phyloP scores from a whole-genome alignment of 148 eudicot species.

The Camellia japonica region DNA sequence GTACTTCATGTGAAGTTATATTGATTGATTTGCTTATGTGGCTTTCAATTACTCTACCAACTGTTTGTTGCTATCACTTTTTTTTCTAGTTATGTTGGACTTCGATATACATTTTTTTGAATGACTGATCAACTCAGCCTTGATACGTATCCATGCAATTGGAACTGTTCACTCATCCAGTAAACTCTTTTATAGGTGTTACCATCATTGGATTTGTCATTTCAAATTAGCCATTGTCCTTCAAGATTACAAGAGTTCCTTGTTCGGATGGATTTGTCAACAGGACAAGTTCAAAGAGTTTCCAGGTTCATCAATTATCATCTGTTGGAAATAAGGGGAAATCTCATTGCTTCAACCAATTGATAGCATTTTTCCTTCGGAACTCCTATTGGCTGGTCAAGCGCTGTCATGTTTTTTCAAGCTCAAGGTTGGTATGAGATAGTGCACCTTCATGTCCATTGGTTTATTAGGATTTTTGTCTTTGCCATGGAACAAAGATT shows the following conservation, averaged over 20 bases:
- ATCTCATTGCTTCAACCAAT: conserved; percentile 70
- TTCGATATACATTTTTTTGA: not conserved
- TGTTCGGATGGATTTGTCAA: conserved; percentile 83
- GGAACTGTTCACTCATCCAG: conserved; percentile 7
- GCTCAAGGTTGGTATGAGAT: conserved; percentile 66
- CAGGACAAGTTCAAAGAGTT: conserved; percentile 68
- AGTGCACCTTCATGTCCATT: not conserved
- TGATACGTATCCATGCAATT: not conserved
- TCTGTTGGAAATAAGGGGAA: conserved; percentile 69
- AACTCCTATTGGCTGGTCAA: conserved; percentile 68
- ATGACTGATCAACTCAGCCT: conserved; percentile 1
- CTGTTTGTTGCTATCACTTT: not conserved
- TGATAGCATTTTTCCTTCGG: conserved; percentile 47
- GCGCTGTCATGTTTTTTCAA: conserved; percentile 81
- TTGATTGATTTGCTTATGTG: conserved; percentile 6
- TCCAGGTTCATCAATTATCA: conserved; percentile 82
- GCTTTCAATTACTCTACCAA: not conserved
- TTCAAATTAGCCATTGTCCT: conserved; percentile 65
- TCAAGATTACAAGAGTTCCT: conserved; percentile 73
- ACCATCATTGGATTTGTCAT: conserved; percentile 84
- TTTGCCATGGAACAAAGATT: not conserved
- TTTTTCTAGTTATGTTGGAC: not conserved
- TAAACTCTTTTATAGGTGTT: conserved; percentile 48
- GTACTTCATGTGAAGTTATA: not conserved
- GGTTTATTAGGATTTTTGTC: not conserved